Conservation (phyloP, 768 basidiomycete genomes). For the Termitomyces sp. region DNA sequence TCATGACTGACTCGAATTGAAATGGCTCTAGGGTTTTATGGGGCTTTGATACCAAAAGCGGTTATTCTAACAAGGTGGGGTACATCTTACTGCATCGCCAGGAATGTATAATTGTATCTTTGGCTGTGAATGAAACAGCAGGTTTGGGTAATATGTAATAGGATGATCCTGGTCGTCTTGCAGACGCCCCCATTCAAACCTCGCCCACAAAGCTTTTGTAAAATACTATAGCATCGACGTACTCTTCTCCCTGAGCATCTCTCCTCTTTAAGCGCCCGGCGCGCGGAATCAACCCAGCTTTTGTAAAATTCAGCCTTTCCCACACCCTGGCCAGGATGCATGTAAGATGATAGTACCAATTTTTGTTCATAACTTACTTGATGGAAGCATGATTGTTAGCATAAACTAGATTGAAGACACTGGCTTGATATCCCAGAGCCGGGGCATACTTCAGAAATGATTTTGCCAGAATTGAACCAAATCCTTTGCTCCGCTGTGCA, state of each 20-base stretch:
- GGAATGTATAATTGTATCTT: not conserved
- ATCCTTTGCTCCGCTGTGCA: conserved; percentile 56
- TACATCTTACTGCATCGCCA: not conserved
- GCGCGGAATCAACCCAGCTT: conserved; percentile 72
- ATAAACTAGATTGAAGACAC: conserved; percentile 91
- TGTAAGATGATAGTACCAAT: not conserved
- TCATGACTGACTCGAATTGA: not conserved
- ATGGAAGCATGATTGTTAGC: conserved; percentile 77
- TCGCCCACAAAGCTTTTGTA: conserved; percentile 69
- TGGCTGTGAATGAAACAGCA: not conserved
- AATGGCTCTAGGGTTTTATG: not conserved
- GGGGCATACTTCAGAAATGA: conserved; percentile 85
- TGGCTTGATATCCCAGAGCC: conserved; percentile 67
- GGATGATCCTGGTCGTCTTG: too few species aligned
- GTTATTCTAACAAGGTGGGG: not conserved
- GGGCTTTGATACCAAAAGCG: not conserved
- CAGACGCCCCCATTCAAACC: conserved; percentile 1
- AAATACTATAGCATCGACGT: conserved; percentile 82
- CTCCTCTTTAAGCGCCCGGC: conserved; percentile 67
- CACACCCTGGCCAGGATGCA: conserved; percentile 50
- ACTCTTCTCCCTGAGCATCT: conserved; percentile 79
- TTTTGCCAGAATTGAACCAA: conserved; percentile 68
- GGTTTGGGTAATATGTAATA: not conserved
- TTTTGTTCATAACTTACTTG: conserved; percentile 37
- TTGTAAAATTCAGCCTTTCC: conserved; percentile 79